A percentile compares a stretch with the other conserved stretches of the same genome.
Evolutionary conservation across 345 rosid genomes (phyloP).

Genomic region (Corymbia maculata): DNA sequence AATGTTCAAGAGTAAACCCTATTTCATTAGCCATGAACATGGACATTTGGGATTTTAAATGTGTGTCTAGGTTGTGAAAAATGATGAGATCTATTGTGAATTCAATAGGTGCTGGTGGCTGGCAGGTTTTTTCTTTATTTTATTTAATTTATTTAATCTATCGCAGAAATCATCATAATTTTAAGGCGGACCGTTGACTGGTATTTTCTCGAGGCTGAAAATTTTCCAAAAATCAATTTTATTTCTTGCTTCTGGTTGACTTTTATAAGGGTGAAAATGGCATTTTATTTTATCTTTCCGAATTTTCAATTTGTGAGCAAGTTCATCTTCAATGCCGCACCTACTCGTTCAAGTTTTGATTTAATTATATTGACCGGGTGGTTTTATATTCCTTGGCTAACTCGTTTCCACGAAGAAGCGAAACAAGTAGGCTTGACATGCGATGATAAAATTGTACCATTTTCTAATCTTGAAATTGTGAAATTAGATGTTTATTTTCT

Average conservation of each 20-base stretch:
- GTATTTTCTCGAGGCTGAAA: neutral
- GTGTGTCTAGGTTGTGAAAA: neutral
- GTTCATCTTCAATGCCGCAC: neutral
- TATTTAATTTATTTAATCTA: neutral
- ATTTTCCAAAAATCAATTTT: accelerated
- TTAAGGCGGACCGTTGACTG: neutral
- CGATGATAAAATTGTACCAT: neutral
- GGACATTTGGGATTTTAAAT: neutral
- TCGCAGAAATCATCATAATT: neutral
- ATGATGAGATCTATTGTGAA: neutral
- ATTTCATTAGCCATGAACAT: neutral
- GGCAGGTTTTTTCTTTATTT: neutral
- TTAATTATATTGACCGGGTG: neutral
- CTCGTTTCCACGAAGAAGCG: neutral
- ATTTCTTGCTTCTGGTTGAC: neutral
- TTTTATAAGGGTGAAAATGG: neutral
- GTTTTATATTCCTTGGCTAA: neutral
- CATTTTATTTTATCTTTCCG: neutral
- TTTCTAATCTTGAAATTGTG: neutral
- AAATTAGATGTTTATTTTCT: neutral
- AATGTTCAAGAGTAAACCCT: neutral
- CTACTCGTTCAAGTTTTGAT: neutral
- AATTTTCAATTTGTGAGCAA: neutral
- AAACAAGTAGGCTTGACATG: neutral
- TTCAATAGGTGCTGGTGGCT: neutral